Evolutionary conservation across 768 basidiomycete species (phyloP).

Genomic region (Daedaleopsis sinensis): DNA sequence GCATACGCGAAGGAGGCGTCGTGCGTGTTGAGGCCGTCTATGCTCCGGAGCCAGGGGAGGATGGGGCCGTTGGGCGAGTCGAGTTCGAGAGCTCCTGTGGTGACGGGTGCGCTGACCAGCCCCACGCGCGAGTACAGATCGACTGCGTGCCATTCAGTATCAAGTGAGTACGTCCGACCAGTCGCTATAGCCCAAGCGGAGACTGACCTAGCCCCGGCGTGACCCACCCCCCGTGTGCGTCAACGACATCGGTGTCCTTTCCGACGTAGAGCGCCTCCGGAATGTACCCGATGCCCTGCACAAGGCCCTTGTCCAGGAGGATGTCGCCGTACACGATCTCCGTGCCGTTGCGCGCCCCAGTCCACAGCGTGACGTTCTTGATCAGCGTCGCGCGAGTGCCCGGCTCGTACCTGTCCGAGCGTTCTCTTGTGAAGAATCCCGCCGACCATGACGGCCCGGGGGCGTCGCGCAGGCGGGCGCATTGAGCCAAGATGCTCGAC

Average conservation of each 20-base stretch:
- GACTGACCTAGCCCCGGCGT: conserved; percentile 62
- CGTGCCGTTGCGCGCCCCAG: conserved; percentile 58
- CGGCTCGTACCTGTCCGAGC: conserved; percentile 65
- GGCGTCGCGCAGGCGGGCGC: conserved; percentile 30
- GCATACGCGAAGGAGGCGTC: conserved; percentile 75
- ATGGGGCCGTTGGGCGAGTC: conserved; percentile 71
- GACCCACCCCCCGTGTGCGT: conserved; percentile 66
- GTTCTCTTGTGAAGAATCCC: conserved; percentile 32
- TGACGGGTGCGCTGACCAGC: conserved; percentile 59
- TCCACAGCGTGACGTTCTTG: conserved; percentile 70
- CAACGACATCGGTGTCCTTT: conserved; percentile 53
- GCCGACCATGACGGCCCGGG: conserved; percentile 33
- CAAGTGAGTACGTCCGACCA: too few relatives aligned
- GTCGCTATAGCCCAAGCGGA: not conserved
- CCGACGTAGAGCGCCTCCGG: conserved; percentile 38
- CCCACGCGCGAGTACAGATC: conserved; percentile 74
- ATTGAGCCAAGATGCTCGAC: conserved; percentile 11
- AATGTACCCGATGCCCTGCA: conserved; percentile 61
- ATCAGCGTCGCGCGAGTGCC: conserved; percentile 72
- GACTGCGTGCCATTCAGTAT: conserved; percentile 20
- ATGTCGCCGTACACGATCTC: conserved; percentile 63
- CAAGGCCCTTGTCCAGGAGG: conserved; percentile 65
- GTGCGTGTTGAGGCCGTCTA: conserved; percentile 88
- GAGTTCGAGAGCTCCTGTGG: conserved; percentile 46
- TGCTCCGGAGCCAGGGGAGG: conserved; percentile 75